Evolutionary conservation across 345 rosid species (phyloP).

Genomic region (Eucalyptus regnans): DNA sequence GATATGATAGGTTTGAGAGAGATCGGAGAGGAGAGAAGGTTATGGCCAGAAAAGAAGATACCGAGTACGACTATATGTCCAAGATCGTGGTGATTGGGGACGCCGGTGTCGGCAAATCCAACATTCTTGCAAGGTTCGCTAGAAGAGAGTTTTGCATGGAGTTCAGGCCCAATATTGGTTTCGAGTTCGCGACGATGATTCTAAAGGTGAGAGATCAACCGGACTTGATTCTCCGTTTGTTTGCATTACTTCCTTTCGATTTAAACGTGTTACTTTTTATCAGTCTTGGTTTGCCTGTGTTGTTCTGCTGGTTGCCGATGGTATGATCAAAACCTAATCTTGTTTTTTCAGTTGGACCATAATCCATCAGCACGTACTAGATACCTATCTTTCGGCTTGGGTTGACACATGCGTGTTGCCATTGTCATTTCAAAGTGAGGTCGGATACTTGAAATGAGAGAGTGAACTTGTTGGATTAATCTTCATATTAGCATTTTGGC

Average conservation of each 20-base stretch:
- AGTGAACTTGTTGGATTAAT: neutral
- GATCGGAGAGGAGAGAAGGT: slow-evolving; percentile 3
- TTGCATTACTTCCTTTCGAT: neutral
- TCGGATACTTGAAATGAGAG: neutral
- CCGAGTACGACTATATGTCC: slow-evolving; percentile 58
- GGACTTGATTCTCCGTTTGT: neutral
- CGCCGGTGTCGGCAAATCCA: slow-evolving; percentile 74
- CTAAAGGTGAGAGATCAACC: slow-evolving; percentile 23
- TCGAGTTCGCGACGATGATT: slow-evolving; percentile 66
- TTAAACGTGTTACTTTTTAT: neutral
- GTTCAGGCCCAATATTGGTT: slow-evolving; percentile 66
- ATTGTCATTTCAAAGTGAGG: neutral
- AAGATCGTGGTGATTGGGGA: slow-evolving; percentile 80
- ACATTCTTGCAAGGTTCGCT: slow-evolving; percentile 59
- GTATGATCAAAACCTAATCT: neutral
- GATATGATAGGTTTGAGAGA: slow-evolving; percentile 7
- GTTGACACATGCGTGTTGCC: neutral
- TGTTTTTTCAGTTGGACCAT: neutral
- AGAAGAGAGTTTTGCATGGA: slow-evolving; percentile 67
- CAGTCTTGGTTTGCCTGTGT: neutral
- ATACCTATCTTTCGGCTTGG: neutral
- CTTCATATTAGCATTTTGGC: neutral
- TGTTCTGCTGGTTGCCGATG: neutral
- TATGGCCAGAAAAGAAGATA: slow-evolving; percentile 52
- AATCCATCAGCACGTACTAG: neutral